phyloP scores from a whole-genome alignment of 257 asterid genomes.

The Salvia rosmarinus region DNA sequence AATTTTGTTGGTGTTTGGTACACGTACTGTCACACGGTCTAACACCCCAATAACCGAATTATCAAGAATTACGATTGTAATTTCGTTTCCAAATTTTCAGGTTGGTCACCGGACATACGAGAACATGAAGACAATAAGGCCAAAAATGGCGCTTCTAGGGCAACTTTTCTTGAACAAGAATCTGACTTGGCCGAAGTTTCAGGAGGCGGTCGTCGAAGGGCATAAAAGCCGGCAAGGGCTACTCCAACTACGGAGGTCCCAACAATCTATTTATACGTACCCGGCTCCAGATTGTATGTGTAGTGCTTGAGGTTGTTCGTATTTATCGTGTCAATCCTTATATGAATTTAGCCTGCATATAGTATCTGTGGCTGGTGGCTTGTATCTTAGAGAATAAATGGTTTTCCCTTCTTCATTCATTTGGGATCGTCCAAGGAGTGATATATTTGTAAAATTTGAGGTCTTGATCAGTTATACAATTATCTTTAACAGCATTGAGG shows the following conservation, averaged over 20 bases:
- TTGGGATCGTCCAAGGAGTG: slow-evolving; percentile 4
- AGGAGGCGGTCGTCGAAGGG: slow-evolving; percentile 67
- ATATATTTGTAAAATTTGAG: slow-evolving; percentile 30
- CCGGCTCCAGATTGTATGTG: slow-evolving; percentile 99
- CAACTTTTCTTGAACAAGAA: slow-evolving; percentile 88
- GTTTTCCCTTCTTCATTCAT: slow-evolving; percentile 18
- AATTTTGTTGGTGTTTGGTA: not conserved
- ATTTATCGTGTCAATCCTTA: not conserved
- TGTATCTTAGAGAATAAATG: slow-evolving; percentile 36
- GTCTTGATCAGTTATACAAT: slow-evolving; percentile 18
- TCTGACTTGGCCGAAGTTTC: slow-evolving; percentile 76
- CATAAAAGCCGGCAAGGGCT: slow-evolving; percentile 79
- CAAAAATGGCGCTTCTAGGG: slow-evolving; percentile 89
- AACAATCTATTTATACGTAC: slow-evolving; percentile 84
- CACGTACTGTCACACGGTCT: not conserved
- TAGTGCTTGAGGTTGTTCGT: slow-evolving; percentile 38
- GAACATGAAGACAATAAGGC: slow-evolving; percentile 84
- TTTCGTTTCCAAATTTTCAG: slow-evolving; percentile 38
- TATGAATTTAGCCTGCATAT: slow-evolving; percentile 20
- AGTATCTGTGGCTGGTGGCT: slow-evolving; percentile 17
- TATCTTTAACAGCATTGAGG: slow-evolving; percentile 34
- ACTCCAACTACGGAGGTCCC: slow-evolving; percentile 62
- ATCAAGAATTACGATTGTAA: not conserved
- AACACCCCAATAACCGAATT: not conserved
- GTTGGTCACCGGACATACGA: slow-evolving; percentile 84